These are phyloP conservation scores for Populus euphratica DNA, from an alignment of 345 rosid genomes.

Conservation along the genomic window DNA sequence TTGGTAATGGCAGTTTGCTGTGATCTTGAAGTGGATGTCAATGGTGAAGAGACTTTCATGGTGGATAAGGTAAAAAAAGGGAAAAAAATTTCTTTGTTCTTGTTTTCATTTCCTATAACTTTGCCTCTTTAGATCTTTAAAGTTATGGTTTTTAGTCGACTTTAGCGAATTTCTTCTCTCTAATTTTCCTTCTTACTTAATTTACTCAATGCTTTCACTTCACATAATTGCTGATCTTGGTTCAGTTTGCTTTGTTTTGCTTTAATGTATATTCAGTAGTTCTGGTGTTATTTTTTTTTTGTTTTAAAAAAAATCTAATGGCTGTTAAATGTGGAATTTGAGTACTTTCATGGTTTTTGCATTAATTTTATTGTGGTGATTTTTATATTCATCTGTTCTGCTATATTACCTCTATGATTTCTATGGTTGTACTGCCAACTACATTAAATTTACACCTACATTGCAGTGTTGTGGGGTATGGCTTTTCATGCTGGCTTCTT, in stretches of 20 bases:
- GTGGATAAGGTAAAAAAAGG: constrained; percentile 63
- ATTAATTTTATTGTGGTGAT: neutral
- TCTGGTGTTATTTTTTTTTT: neutral
- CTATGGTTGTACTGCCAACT: constrained; percentile 5
- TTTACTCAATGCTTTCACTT: neutral
- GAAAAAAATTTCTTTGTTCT: neutral
- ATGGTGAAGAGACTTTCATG: constrained; percentile 81
- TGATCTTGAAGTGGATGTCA: constrained; percentile 90
- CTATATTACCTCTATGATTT: neutral
- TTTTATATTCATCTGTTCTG: neutral
- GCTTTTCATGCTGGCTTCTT: neutral
- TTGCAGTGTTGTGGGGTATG: constrained; percentile 33
- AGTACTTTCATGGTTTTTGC: constrained; percentile 13
- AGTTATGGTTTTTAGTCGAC: neutral
- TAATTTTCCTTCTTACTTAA: neutral
- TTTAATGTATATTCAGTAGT: neutral
- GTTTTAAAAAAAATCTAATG: neutral
- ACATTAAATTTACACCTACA: constrained; percentile 36
- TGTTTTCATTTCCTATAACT: neutral
- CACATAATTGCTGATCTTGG: neutral
- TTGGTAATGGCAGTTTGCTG: constrained; percentile 65
- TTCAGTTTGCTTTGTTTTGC: neutral
- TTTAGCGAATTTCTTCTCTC: neutral
- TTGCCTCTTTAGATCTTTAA: neutral
- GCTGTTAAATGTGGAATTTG: constrained; percentile 5